phyloP scores from a whole-genome alignment of 2,329 filamentous ascomycete species.

The Beauveria caledonica region DNA sequence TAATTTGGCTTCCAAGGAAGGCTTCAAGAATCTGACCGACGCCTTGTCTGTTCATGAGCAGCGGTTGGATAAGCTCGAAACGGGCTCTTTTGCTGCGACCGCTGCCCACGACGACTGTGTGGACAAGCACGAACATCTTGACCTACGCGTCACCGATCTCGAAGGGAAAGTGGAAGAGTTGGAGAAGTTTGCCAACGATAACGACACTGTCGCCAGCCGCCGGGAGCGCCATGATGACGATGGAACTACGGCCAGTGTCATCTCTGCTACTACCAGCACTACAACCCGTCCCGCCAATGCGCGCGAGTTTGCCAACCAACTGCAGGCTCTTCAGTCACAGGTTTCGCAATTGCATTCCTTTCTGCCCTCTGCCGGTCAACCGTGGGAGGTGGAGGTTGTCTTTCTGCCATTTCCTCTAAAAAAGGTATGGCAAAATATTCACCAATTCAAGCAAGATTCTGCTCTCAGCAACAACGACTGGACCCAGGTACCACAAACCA shows the following conservation, averaged over 20 bases:
- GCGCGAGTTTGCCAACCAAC: conserved; percentile 40
- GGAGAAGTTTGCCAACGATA: conserved; percentile 45
- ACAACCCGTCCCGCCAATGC: conserved; percentile 33
- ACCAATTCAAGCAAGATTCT: conserved; percentile 37
- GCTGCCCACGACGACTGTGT: conserved; percentile 58
- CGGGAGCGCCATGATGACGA: conserved; percentile 32
- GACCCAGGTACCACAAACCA: conserved; percentile 45
- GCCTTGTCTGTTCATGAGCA: conserved; percentile 53
- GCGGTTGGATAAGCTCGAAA: conserved; percentile 62
- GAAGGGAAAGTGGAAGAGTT: conserved; percentile 56
- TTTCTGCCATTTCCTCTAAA: conserved; percentile 61
- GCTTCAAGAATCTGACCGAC: conserved; percentile 39
- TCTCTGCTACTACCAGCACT: conserved; percentile 37
- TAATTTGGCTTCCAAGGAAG: conserved; percentile 24
- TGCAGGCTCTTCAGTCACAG: conserved; percentile 42
- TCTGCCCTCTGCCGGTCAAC: conserved; percentile 52
- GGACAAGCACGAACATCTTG: conserved; percentile 58
- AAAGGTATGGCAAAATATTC: conserved; percentile 43
- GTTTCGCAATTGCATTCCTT: conserved; percentile 50
- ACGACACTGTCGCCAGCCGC: conserved; percentile 30
- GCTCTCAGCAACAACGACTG: conserved; percentile 39
- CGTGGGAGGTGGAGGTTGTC: conserved; percentile 71
- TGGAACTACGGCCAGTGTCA: conserved; percentile 37
- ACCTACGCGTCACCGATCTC: conserved; percentile 60
- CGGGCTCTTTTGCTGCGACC: conserved; percentile 56